Evolutionary conservation across 768 basidiomycete genomes (phyloP).

Genomic region (Suillus ampliporus): DNA sequence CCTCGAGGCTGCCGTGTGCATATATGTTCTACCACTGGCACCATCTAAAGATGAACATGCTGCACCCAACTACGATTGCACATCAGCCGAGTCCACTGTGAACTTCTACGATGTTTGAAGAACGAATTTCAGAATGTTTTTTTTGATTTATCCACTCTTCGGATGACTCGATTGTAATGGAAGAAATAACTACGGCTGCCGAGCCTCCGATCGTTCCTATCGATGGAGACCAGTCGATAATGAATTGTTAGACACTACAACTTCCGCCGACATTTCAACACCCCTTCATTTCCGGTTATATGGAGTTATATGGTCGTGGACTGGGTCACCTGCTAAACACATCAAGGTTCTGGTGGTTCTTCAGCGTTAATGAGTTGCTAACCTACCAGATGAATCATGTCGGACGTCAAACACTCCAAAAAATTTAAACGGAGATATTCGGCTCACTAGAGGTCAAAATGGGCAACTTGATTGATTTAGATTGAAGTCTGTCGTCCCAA

Average conservation of each 20-base stretch:
- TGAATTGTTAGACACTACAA: slow-evolving; percentile 18
- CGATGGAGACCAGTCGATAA: slow-evolving; percentile 23
- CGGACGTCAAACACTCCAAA: not conserved
- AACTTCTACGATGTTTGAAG: slow-evolving; percentile 2
- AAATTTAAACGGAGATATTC: not conserved
- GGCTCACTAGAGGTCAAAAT: not conserved
- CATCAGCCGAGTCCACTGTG: slow-evolving; percentile 1
- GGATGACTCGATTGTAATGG: not conserved
- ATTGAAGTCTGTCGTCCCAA: not conserved
- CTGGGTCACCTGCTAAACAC: slow-evolving; percentile 14
- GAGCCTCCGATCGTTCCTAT: slow-evolving; percentile 21
- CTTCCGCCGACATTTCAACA: slow-evolving; percentile 16
- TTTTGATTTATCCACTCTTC: not conserved
- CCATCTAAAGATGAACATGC: not conserved
- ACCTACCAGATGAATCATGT: not conserved
- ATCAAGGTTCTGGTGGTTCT: slow-evolving; percentile 17
- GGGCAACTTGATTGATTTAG: not conserved
- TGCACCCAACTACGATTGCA: slow-evolving; percentile 9
- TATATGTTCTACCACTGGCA: not conserved
- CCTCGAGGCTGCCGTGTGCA: slow-evolving; percentile 31
- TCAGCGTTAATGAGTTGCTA: slow-evolving; percentile 12
- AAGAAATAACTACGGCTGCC: slow-evolving; percentile 16
- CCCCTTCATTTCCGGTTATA: slow-evolving; percentile 10
- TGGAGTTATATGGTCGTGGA: slow-evolving; percentile 12
- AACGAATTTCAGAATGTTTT: slow-evolving; percentile 1